Base-by-base conservation (phyloP, 1,139 yeast genomes). In the Geotrichum klebahnii region DNA sequence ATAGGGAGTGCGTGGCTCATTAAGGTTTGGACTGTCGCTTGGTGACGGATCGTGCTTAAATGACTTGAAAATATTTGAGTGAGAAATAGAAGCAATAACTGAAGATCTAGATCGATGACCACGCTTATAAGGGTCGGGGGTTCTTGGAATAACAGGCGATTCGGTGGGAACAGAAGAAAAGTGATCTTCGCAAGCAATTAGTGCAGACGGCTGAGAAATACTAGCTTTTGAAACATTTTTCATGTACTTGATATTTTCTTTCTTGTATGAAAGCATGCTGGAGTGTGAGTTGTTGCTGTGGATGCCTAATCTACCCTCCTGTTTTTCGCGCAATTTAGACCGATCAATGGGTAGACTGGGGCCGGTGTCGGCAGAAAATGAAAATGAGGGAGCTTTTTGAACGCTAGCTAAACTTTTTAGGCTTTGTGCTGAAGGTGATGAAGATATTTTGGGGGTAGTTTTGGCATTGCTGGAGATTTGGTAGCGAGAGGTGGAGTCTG, bases 141-240 rank as follows among this genome's bases (percentile, higher is more conserved):
- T 14, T 1, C 29, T 6, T 1, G 47, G 41, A n/a, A 19, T 29
- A 5, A 19, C 31, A 10, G 29, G 35, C 16, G 37, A 34, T 8
- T 5, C 28, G 8, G 12, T 26, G 2, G 51, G 51, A 10, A 14
- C 22, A 5, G 44, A 28, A n/a, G 51, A 14, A 51, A 59, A 57
- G 46, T 50, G 59, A 4, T 60, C 62, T 23, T 52, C 55, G 8
- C 56, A 53, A 34, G 60, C 56, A 14, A 55, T 54, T 24, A 52
- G 31, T 3, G 53, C 51, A 0, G 61, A 55, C 1, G 65, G 65
- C 16, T 52, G 55, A 16, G 64, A 60, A 39, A 61, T 61, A 23
- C 52, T 48, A n/a, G 52, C 51, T 46, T 61, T 61, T 41, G 55
- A 49, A 23, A 61, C 53, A 43, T 51, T 52, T 52, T 41, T 55